Evolutionary conservation across 225 moss, liverwort and hornwort species (phyloP).

Genomic region (Pleurozium schreberi): DNA sequence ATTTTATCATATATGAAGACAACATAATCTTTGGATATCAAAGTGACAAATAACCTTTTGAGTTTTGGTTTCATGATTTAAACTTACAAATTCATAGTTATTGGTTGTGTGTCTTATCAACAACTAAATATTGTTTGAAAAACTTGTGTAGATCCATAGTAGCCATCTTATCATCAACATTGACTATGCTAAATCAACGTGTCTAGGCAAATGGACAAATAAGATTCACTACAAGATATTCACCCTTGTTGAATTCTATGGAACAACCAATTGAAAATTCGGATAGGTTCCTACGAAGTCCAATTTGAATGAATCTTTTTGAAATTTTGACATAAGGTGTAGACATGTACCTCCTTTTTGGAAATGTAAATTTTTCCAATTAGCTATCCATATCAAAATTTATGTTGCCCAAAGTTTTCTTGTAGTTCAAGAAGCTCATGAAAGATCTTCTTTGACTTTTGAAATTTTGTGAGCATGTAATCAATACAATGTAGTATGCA

Average conservation of each 20-base stretch:
- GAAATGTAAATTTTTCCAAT: neutral
- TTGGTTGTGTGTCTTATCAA: neutral
- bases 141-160: neutral
- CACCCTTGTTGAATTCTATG: neutral
- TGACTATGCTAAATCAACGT: neutral
- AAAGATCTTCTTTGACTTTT: neutral
- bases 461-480: neutral
- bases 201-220: neutral
- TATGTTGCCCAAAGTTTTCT: neutral
- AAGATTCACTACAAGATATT: neutral
- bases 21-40: neutral
- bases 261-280: neutral
- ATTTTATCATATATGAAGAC: neutral
- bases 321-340: neutral
- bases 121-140: neutral
- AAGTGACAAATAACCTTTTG: neutral
- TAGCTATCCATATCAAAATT: neutral
- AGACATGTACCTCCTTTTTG: accelerated
- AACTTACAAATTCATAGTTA: neutral
- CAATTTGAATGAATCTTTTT: neutral
- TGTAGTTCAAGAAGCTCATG: neutral
- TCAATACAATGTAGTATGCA: too few species aligned
- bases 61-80: neutral
- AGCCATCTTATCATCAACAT: neutral
- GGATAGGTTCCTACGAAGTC: accelerated